These are phyloP conservation scores for Boletellus deceptivus DNA, from an alignment of 1,284 basidiomycete species.

Conservation along the genomic window DNA sequence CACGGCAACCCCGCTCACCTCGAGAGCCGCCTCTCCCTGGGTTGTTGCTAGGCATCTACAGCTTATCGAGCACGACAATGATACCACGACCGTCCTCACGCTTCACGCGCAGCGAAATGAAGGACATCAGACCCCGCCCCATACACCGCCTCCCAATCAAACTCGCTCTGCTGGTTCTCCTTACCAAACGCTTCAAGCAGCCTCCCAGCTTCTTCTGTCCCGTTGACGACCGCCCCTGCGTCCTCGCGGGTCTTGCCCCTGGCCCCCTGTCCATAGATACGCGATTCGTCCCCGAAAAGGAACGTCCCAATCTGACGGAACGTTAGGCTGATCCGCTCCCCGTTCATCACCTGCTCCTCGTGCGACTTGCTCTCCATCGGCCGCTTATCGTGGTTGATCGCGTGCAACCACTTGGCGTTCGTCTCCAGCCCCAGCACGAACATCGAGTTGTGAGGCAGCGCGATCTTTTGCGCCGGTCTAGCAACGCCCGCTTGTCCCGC, in stretches of 20 bases:
- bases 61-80: conserved; percentile 2
- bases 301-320: conserved; percentile 76
- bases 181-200: conserved; percentile 63
- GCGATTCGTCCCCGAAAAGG: conserved; percentile 45
- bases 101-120: conserved; percentile 44
- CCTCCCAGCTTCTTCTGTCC: conserved; percentile 46
- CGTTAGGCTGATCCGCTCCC: conserved; percentile 74
- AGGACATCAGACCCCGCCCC: conserved; percentile 66
- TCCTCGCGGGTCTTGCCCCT: conserved; percentile 53
- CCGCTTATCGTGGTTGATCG: conserved; percentile 70
- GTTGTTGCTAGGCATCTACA: conserved; percentile 28
- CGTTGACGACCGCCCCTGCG: conserved; percentile 50
- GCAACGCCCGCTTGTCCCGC: conserved; percentile 23
- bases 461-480: conserved; percentile 56
- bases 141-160: conserved; percentile 65
- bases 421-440: conserved; percentile 72
- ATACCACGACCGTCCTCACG: conserved; percentile 9
- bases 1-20: no score
- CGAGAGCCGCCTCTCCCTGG: no score
- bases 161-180: conserved; percentile 66
- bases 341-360: conserved; percentile 50
- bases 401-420: conserved; percentile 68
- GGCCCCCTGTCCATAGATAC: conserved; percentile 70
- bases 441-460: conserved; percentile 74
- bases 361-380: conserved; percentile 47